phyloP scores from a whole-genome alignment of 768 basidiomycete genomes.

The Lentinus brumalis region DNA sequence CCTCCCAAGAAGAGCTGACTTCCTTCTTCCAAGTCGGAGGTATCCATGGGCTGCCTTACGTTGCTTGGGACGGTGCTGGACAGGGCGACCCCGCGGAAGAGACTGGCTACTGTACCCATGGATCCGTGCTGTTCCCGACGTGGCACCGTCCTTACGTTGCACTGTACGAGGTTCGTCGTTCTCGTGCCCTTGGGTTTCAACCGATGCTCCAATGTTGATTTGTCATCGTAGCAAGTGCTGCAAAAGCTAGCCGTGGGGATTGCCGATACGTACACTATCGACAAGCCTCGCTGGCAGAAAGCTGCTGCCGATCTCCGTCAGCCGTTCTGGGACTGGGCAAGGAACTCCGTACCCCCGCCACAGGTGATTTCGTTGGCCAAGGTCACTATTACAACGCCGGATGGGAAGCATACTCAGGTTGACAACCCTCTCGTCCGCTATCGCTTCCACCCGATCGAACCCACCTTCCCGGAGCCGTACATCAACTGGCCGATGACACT shows the following conservation, averaged over 20 bases:
- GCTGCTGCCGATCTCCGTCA: slow-evolving; percentile 41
- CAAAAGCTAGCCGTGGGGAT: slow-evolving; percentile 42
- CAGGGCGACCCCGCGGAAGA: slow-evolving; percentile 35
- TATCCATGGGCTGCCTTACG: slow-evolving; percentile 54
- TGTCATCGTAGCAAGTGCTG: slow-evolving; percentile 46
- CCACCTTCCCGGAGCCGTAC: slow-evolving; percentile 18
- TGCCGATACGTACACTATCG: slow-evolving; percentile 41
- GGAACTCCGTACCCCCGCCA: slow-evolving; percentile 10
- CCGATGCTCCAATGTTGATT: slow-evolving; percentile 38
- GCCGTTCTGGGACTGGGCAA: slow-evolving; percentile 58
- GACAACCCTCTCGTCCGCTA: slow-evolving; percentile 20
- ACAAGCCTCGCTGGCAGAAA: slow-evolving; percentile 29
- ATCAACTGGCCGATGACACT: slow-evolving; percentile 17
- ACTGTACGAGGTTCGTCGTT: slow-evolving; percentile 52
- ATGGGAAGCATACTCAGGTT: slow-evolving; percentile 5
- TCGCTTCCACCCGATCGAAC: slow-evolving; percentile 12
- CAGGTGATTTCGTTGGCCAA: slow-evolving; percentile 11
- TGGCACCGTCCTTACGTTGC: slow-evolving; percentile 58
- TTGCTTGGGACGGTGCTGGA: slow-evolving; percentile 45
- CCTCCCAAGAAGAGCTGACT: slow-evolving; percentile 40
- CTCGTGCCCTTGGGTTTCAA: slow-evolving; percentile 41
- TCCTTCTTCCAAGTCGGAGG: slow-evolving; percentile 49
- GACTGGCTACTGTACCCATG: slow-evolving; percentile 61
- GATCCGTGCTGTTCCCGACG: slow-evolving; percentile 53
- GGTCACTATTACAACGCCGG: slow-evolving; percentile 10